Base-by-base conservation (phyloP, 345 rosid species). In the Populus simonii region DNA sequence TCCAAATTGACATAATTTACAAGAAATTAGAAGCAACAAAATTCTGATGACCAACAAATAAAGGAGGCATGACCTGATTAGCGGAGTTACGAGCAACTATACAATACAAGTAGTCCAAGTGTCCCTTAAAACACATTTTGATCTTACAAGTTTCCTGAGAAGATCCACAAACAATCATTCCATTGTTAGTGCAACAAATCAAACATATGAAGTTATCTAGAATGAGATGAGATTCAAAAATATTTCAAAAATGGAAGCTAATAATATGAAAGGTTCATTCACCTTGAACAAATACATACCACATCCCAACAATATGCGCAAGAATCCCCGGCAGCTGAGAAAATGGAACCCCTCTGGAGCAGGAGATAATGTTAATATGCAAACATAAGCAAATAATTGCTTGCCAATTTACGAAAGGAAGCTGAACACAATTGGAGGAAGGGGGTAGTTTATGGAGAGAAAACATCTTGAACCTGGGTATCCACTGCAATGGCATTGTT, bases 271-370 rank as follows among this genome's bases (percentile, higher is more conserved):
- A 4, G 53, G 79, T 2, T 73, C 68, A 76, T 76, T 82, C 79
- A 77, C 74, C 79, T 80, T 72, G 78, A 84, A 71, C 53, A 79
- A 74, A 83, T 79, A 83, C 94, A 80, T 94, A 93, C 98, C 98
- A 92, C 83, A 84, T 96, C 99, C 98, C 98, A 96, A 83, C 98
- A 92, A 87, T 96, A 93, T 11, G 96, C 98, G 75, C 88, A 88
- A 82, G 96, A 96, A 85, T 93, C 98, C 82, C 99, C 99, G 29
- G 92, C 92, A 53, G 96, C 99, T 0, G 99, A 89, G 79, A 85
- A 93, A 74, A 96, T 83, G 76, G 92, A 87, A 77, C 93, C 97
- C 62, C 85, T 83, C 99, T 96, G 71, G 76, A 35, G 63, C 68
- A 88, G 70, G 83, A 41, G 57, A 79, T 53, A 81, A 57, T 59